Evolutionary conservation across 2,329 filamentous ascomycete species (phyloP), one percentile per base, ranked within the genome.

Genomic region (Trichoderma harzianum): DNA sequence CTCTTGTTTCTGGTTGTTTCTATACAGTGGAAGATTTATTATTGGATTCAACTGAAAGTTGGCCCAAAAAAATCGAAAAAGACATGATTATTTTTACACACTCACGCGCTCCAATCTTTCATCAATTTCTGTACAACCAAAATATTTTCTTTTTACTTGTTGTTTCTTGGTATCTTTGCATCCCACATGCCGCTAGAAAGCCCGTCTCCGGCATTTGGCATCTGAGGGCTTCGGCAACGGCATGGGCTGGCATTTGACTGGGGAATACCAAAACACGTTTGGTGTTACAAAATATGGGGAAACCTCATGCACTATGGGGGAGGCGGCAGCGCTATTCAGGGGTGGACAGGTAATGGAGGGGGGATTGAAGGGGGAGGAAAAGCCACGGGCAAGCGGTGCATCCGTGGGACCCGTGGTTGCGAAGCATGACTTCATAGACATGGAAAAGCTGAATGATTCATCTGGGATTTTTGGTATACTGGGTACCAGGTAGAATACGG

Each of bases 1-100:
- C 21, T 18, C 18, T 32, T 58, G 24, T 51, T 55, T 24, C 4
- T 3, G n/a, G 10, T 32, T 34, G 51, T 16, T 60, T 47, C 34
- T 30, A 21, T 68, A 60, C 28, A 61, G 30, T 51, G 51, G 47
- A 39, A 51, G 65, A 71, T 18, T 72, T 72, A 71, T 71, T 71
- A 71, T 79, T 78, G 76, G 77, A 78, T 77, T 78, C 28, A 36
- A 61, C 51, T 36, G 24, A 34, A 10, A 11, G 36, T 32, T 32
- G 55, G n/a, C 36, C 36, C 14, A 30, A 47, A 39, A 67, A 43
- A 39, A 21, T 14, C 3, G 51, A 7, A 57, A 67, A 43, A 58
- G 12, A 28, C 18, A n/a, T 36, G 18, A 39, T n/a, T 28, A 21
- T n/a, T 24, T 24, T 26, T 24, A 53, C 47, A 21, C 39, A 66